Base-by-base conservation (phyloP, 345 rosid species). In the Aquilaria yunnanensis region DNA sequence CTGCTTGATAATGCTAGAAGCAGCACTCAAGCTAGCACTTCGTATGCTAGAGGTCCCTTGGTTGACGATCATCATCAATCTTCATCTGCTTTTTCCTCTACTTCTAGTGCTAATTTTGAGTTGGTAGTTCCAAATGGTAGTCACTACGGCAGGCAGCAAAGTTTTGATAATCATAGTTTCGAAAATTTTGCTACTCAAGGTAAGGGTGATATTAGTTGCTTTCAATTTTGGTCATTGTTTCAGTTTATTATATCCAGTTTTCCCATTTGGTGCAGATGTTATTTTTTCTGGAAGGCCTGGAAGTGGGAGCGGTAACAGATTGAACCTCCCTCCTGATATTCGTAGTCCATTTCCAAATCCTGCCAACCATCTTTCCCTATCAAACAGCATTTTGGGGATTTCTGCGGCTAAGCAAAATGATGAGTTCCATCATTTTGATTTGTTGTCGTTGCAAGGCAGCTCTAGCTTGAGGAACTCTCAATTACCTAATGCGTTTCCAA, bases 401-500 rank as follows among this genome's bases (percentile, higher is more conserved):
- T 60, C 57, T 64, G 34, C 67, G 56, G 68, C 32, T 72, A 83
- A 77, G 74, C 69, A 51, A 60, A 81, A 82, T 56, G 79, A 77
- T 59, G 80, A 74, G 63, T 49, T 82, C 73, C 88, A 82, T 67
- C 90, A 83, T 9, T 84, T 84, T 75, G 86, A 88, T 63, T 72
- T 82, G 60, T 63, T 80, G 88, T 84, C 94, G 71, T 78, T 82
- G 54, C 77, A 70, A 63, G 75, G 75, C 47, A 50, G 68, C 61
- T 74, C 83, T 63, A 65, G 68, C 68, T 55, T 58, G 62, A 72
- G 77, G 56, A 75, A 5, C 56, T 48, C 65, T 47, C 75, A 59
- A 13, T 77, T 76, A 62, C 73, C 86, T 32, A 67, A 74, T 69
- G 48, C 63, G 58, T 49, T 71, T 46, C 60, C 77, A 47, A 67